These are phyloP conservation scores for Penicillium sp. DNA, from an alignment of 2,329 filamentous ascomycete species.

Conservation along the genomic window DNA sequence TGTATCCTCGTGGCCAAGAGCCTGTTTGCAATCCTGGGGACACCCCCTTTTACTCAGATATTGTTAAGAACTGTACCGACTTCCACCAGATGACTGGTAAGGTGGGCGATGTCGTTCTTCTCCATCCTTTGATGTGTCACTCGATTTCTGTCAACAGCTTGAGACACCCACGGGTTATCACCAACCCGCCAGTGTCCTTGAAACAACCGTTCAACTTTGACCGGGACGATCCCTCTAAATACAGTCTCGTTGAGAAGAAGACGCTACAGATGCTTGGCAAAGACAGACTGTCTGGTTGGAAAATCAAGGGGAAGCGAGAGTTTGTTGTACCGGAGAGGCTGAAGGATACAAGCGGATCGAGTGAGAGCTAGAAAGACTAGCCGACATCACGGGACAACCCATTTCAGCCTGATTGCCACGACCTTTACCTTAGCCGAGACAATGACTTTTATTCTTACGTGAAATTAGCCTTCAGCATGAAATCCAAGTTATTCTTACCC, in stretches of 20 bases:
- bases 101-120: constrained; percentile 54
- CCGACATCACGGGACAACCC: neutral
- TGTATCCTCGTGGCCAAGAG: constrained; percentile 56
- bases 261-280: constrained; percentile 51
- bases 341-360: constrained; percentile 27
- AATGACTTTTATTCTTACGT: neutral
- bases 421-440: neutral
- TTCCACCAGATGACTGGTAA: constrained; percentile 56
- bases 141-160: constrained; percentile 53
- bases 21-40: constrained; percentile 13
- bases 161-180: constrained; percentile 53
- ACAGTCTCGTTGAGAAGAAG: constrained; percentile 55
- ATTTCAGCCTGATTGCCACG: neutral
- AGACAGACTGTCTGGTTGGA: constrained; percentile 50
- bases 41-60: constrained; percentile 39
- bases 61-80: constrained; percentile 41
- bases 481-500: neutral
- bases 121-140: constrained; percentile 59
- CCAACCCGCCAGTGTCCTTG: constrained; percentile 55
- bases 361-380: constrained; percentile 39
- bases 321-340: constrained; percentile 50
- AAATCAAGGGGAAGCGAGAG: constrained; percentile 47
- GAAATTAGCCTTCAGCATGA: constrained; percentile 5
- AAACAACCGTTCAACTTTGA: constrained; percentile 54
- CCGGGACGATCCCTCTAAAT: constrained; percentile 45